Percentiles rank a stretch among this genome's conserved stretches.
Conservation (phyloP, 1,284 basidiomycete species). For the Naganishia albida region DNA sequence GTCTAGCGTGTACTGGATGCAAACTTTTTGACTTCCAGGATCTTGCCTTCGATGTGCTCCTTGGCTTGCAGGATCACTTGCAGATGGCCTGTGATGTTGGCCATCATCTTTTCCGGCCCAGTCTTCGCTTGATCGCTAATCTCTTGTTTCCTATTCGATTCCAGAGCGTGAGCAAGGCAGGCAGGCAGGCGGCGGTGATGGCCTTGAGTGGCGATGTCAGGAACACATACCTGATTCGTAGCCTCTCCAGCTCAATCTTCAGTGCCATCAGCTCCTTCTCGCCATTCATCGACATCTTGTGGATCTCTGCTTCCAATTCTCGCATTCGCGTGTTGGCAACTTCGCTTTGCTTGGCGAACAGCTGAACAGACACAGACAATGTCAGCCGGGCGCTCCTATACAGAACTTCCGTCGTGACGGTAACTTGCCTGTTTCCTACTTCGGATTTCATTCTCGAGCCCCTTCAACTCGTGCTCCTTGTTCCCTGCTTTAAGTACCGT, state of each 20-base stretch:
- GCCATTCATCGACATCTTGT: slow-evolving; percentile 43
- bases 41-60: slow-evolving; percentile 46
- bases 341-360: slow-evolving; percentile 41
- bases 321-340: slow-evolving; percentile 43
- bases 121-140: slow-evolving; percentile 46
- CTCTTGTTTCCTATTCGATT: slow-evolving; percentile 38
- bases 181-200: no score
- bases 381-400: not conserved
- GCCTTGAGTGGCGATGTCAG: not conserved
- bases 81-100: slow-evolving; percentile 46
- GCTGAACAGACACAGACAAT: slow-evolving; percentile 34
- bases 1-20: slow-evolving; percentile 40
- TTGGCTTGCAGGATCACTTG: slow-evolving; percentile 49
- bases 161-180: no score
- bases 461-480: slow-evolving; percentile 29
- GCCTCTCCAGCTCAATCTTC: slow-evolving; percentile 46
- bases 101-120: slow-evolving; percentile 43
- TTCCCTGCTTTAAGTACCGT: slow-evolving; percentile 27
- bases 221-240: slow-evolving; percentile 45
- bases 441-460: slow-evolving; percentile 68
- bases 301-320: slow-evolving; percentile 45
- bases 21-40: slow-evolving; percentile 45
- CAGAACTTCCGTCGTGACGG: not conserved
- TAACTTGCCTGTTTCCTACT: slow-evolving; percentile 67
- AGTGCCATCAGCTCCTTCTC: slow-evolving; percentile 45